Evolutionary conservation across 306 rosid genomes (phyloP).

Genomic region (Adenanthera pavonina): DNA sequence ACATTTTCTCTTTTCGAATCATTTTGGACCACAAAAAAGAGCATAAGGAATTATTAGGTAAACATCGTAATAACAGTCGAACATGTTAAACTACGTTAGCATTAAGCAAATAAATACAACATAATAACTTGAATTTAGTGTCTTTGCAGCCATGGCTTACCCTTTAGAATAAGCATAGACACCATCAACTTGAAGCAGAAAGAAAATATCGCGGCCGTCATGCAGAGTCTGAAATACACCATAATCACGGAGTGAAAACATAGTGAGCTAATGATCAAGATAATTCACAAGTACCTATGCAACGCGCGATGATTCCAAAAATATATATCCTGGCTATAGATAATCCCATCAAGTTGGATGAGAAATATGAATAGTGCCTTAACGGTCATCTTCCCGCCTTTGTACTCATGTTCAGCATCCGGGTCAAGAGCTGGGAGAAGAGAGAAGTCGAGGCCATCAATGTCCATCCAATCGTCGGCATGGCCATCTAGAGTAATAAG

Average conservation of each 20-base stretch:
- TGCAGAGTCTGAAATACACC: slow-evolving; percentile 75
- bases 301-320: not conserved
- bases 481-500: slow-evolving; percentile 84
- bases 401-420: slow-evolving; percentile 70
- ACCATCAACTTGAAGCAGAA: slow-evolving; percentile 81
- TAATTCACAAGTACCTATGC: not conserved
- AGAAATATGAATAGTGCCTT: slow-evolving; percentile 56
- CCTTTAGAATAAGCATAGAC: slow-evolving; percentile 80
- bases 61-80: slow-evolving; percentile 2
- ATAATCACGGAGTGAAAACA: slow-evolving; percentile 1
- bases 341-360: not conserved
- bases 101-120: slow-evolving; percentile 7
- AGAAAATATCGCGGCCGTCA: slow-evolving; percentile 85
- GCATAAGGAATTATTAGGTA: not conserved
- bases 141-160: slow-evolving; percentile 50
- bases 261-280: not conserved
- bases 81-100: not conserved
- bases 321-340: not conserved
- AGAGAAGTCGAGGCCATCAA: slow-evolving; percentile 78
- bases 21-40: slow-evolving; percentile 12
- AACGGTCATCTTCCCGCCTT: slow-evolving; percentile 77
- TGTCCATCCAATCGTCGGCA: slow-evolving; percentile 88
- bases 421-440: slow-evolving; percentile 93
- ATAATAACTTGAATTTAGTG: not conserved
- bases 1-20: slow-evolving; percentile 15